Conservation (phyloP, 2,329 filamentous ascomycete species). For the Cladosporium sp. region DNA sequence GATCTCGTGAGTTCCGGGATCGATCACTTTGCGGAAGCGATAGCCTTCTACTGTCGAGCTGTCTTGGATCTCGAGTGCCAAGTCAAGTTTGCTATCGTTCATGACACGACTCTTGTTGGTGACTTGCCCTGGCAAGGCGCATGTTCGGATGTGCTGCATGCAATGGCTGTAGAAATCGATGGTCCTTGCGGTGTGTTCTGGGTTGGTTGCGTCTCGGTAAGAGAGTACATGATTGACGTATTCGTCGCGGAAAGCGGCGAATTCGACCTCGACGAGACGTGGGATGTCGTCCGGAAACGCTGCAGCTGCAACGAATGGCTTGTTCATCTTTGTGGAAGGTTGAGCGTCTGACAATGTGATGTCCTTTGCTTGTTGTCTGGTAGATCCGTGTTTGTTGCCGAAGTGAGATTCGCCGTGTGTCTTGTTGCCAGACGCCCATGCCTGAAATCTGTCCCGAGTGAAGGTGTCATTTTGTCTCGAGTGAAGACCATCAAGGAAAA, state of each 20-base stretch:
- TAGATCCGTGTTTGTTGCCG: background rate
- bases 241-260: slow-evolving; percentile 34
- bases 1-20: slow-evolving; percentile 24
- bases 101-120: background rate
- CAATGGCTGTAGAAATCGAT: slow-evolving; percentile 19
- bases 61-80: background rate
- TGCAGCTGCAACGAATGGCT: slow-evolving; percentile 19
- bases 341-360: background rate
- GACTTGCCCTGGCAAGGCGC: background rate
- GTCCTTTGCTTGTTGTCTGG: background rate
- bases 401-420: background rate
- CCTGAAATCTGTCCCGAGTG: background rate
- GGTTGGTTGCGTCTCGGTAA: slow-evolving; percentile 26
- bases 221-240: slow-evolving; percentile 31
- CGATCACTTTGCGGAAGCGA: slow-evolving; percentile 28
- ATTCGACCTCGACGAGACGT: slow-evolving; percentile 39
- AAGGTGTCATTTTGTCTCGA: background rate
- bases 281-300: slow-evolving; percentile 25
- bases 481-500: slow-evolving; percentile 6
- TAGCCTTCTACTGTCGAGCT: slow-evolving; percentile 2
- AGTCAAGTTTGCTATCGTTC: slow-evolving; percentile 12
- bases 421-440: background rate
- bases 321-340: background rate
- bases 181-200: slow-evolving; percentile 26
- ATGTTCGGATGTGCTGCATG: slow-evolving; percentile 8